Percentiles rank a stretch among this genome's conserved stretches.
Evolutionary conservation across 805 yeast genomes (phyloP).

Genomic region (Candida ulmi): DNA sequence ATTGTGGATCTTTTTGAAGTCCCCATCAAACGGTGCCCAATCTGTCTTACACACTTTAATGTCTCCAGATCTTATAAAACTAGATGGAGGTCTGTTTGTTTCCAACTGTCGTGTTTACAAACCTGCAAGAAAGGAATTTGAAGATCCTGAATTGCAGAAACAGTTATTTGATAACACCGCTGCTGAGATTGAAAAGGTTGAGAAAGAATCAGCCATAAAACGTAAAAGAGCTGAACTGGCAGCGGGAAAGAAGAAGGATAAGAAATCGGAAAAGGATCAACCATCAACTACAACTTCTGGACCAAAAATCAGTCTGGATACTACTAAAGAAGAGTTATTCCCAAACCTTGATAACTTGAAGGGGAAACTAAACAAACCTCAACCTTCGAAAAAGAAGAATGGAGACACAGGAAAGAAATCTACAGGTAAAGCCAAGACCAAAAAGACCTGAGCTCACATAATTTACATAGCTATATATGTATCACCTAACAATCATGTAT

Average conservation of each 20-base stretch:
- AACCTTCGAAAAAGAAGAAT: not conserved
- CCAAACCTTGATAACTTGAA: constrained; percentile 19
- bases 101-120: constrained; percentile 62
- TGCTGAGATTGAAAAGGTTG: constrained; percentile 50
- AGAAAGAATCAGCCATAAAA: constrained; percentile 65
- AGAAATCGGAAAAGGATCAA: constrained; percentile 4
- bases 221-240: constrained; percentile 38
- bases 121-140: constrained; percentile 58
- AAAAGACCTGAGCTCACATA: not conserved
- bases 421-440: no score
- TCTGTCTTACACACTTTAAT: constrained; percentile 60
- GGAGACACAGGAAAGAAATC: not conserved
- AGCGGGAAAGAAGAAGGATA: constrained; percentile 8
- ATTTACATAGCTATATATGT: not conserved
- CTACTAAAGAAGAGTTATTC: constrained; percentile 23
- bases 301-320: constrained; percentile 2
- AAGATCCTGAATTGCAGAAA: constrained; percentile 56
- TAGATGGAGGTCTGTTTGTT: constrained; percentile 62
- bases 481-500: not conserved
- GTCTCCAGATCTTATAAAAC: constrained; percentile 63
- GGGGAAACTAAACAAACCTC: constrained; percentile 7
- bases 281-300: not conserved
- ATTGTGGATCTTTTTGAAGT: constrained; percentile 76
- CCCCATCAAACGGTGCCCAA: constrained; percentile 76
- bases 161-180: constrained; percentile 57